Conservation (phyloP, 2,329 filamentous ascomycete species). For the Trichoderma harzianum region DNA sequence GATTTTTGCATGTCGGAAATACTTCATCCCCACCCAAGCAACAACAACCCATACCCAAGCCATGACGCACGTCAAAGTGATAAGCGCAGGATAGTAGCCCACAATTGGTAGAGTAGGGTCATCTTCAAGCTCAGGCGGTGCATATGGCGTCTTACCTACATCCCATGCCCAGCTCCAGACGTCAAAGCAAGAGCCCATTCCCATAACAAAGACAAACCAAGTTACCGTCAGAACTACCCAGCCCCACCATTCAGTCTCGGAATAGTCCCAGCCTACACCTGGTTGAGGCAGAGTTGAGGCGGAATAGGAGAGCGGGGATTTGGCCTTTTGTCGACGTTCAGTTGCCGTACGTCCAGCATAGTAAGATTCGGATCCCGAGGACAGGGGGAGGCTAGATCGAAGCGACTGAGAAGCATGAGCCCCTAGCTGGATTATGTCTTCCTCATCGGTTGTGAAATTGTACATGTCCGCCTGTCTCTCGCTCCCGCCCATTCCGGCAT, state of each 20-base stretch:
- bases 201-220: constrained; percentile 93
- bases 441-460: constrained; percentile 70
- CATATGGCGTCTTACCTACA: constrained; percentile 92
- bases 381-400: constrained; percentile 42
- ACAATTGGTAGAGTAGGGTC: constrained; percentile 93
- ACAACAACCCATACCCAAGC: constrained; percentile 98
- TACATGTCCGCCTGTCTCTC: constrained; percentile 43
- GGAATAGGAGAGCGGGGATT: constrained; percentile 58
- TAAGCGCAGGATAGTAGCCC: constrained; percentile 92
- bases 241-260: constrained; percentile 96
- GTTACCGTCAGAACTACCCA: constrained; percentile 90
- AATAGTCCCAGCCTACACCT: constrained; percentile 76
- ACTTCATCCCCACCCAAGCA: constrained; percentile 99
- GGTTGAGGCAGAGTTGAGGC: constrained; percentile 45
- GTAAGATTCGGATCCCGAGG: constrained; percentile 62
- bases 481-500: constrained; percentile 23
- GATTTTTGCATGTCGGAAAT: constrained; percentile 96
- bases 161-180: constrained; percentile 99
- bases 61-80: constrained; percentile 92
- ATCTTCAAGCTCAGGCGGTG: constrained; percentile 90
- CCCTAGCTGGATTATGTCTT: constrained; percentile 66
- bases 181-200: constrained; percentile 92
- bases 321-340: constrained; percentile 50
- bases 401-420: constrained; percentile 45
- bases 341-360: constrained; percentile 46